phyloP scores from a whole-genome alignment of 805 yeast species.

The Spathaspora arborariae region DNA sequence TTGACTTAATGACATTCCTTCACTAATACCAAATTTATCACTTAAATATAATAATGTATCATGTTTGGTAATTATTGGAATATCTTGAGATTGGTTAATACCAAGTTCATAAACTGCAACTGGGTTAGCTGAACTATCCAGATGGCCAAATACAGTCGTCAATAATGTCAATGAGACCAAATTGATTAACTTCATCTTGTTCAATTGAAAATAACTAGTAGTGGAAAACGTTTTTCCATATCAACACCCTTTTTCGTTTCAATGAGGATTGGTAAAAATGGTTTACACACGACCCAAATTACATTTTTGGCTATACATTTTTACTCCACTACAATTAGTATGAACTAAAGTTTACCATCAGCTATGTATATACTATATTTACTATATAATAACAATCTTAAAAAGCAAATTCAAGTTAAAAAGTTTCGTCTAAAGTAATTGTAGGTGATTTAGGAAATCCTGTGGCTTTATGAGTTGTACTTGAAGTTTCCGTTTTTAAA shows the following conservation, averaged over 20 bases:
- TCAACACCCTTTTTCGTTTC: too few species aligned
- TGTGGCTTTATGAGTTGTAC: not conserved
- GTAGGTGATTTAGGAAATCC: constrained; percentile 21
- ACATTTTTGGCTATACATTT: too few species aligned
- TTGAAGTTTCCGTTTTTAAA: constrained; percentile 15
- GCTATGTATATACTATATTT: too few species aligned
- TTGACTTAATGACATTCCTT: constrained; percentile 10
- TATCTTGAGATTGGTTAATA: not conserved
- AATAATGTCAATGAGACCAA: constrained; percentile 6
- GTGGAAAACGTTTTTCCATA: not conserved
- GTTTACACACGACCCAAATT: too few species aligned
- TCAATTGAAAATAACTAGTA: not conserved
- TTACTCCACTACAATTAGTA: too few species aligned
- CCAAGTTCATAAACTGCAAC: constrained; percentile 1
- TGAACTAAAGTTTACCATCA: too few species aligned
- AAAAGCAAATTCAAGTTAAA: constrained; percentile 7
- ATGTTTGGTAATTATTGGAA: not conserved
- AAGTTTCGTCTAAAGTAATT: constrained; percentile 36
- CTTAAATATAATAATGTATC: constrained; percentile 43
- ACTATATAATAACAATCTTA: too few species aligned
- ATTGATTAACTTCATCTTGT: constrained; percentile 4
- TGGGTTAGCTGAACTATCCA: not conserved
- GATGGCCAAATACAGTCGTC: not conserved
- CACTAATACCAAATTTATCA: constrained; percentile 40
- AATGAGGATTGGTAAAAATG: too few species aligned